Evolutionary conservation across 768 basidiomycete species (phyloP).

Genomic region (Tulasnella sp.): DNA sequence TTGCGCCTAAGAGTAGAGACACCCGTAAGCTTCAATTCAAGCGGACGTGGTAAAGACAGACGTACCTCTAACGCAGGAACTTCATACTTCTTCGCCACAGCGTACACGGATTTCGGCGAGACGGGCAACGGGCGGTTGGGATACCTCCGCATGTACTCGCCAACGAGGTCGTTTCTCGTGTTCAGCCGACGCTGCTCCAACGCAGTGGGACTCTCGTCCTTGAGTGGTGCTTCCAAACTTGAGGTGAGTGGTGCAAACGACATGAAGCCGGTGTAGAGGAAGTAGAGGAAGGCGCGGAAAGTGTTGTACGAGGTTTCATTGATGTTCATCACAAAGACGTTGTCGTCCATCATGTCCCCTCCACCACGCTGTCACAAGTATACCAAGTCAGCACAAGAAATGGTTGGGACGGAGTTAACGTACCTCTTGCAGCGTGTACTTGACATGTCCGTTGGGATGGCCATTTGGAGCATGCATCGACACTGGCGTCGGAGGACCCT

Average conservation of each 20-base stretch:
- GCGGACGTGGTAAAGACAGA: not conserved
- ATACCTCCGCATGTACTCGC: slow-evolving; percentile 1
- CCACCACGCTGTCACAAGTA: not conserved
- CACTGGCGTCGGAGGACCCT: not conserved
- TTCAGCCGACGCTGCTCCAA: not conserved
- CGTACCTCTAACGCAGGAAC: slow-evolving; percentile 12
- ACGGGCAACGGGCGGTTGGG: slow-evolving; percentile 6
- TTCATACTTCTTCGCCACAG: slow-evolving; percentile 11
- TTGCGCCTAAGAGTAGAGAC: not conserved
- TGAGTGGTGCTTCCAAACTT: not conserved
- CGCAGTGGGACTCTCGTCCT: not conserved
- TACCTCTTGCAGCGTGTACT: too few species aligned
- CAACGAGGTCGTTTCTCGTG: not conserved
- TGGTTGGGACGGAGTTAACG: too few species aligned
- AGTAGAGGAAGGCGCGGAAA: slow-evolving; percentile 9
- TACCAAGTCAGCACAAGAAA: too few species aligned
- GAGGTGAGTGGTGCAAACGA: slow-evolving; percentile 9
- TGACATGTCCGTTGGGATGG: too few species aligned
- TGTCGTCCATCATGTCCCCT: slow-evolving; percentile 3
- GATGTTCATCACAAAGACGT: slow-evolving; percentile 12
- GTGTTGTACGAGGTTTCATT: slow-evolving; percentile 12
- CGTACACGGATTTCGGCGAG: slow-evolving; percentile 15
- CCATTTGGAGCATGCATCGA: not conserved
- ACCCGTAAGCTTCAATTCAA: not conserved
- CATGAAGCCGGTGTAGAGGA: slow-evolving; percentile 12